A percentile compares a stretch with the other conserved stretches of the same genome.
phyloP scores from a whole-genome alignment of 2,329 filamentous ascomycete species.

The Thielaviopsis euricoi region DNA sequence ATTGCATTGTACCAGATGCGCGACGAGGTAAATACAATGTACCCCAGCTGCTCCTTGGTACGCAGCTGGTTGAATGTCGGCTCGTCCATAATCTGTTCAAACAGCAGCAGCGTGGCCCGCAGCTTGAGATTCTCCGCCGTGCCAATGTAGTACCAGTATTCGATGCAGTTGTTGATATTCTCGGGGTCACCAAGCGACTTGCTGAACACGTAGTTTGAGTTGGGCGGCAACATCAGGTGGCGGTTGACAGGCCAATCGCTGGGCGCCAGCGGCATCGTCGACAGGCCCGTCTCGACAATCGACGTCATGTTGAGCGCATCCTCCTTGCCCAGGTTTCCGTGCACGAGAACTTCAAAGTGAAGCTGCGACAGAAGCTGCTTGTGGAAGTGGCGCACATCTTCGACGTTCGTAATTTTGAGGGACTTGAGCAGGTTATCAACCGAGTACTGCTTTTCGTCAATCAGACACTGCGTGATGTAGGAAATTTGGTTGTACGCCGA shows the following conservation, averaged over 20 bases:
- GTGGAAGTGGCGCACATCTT: constrained; percentile 62
- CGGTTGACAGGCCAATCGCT: constrained; percentile 68
- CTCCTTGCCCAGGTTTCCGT: constrained; percentile 89
- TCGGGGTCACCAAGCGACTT: constrained; percentile 68
- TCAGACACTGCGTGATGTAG: constrained; percentile 68
- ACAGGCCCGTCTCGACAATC: constrained; percentile 61
- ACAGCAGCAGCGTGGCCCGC: constrained; percentile 61
- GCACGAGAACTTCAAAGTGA: constrained; percentile 73
- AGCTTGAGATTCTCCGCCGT: constrained; percentile 49
- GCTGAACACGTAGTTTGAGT: constrained; percentile 70
- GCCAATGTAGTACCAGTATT: constrained; percentile 59
- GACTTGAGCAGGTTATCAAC: constrained; percentile 68
- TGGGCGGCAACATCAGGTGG: constrained; percentile 59
- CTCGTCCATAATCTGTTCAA: constrained; percentile 84
- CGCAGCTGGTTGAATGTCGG: constrained; percentile 87
- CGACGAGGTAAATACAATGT: constrained; percentile 79
- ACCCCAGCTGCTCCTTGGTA: constrained; percentile 94
- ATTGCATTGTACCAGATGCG: constrained; percentile 59
- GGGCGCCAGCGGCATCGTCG: constrained; percentile 54
- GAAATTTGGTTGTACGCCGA: constrained; percentile 82
- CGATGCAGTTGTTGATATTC: constrained; percentile 78
- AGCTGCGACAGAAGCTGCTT: constrained; percentile 67
- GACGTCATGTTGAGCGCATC: constrained; percentile 77
- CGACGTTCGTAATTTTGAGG: constrained; percentile 54
- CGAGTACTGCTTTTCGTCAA: constrained; percentile 58